These are phyloP conservation scores for Syzygium malaccense DNA, from an alignment of 441 rosid species.

Conservation along the genomic window DNA sequence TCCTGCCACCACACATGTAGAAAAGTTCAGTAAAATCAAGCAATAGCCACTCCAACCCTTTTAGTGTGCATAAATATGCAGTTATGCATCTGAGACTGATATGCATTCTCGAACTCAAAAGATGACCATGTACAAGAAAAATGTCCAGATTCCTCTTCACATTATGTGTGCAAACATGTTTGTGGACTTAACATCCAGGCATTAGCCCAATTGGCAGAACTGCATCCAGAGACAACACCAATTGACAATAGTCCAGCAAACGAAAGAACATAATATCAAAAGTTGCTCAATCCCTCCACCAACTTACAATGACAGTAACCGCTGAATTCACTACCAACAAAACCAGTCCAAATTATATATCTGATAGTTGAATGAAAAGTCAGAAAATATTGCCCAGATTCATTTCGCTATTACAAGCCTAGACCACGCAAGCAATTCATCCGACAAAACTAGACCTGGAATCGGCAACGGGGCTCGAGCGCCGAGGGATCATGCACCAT, in stretches of 20 bases:
- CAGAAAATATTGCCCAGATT: background rate
- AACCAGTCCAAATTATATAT: background rate
- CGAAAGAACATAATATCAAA: background rate
- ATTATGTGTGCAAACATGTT: background rate
- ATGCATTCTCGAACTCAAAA: background rate
- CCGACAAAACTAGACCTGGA: conserved; percentile 39
- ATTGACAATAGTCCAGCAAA: background rate
- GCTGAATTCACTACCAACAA: background rate
- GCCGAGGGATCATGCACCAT: conserved; percentile 90
- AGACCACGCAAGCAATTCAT: background rate
- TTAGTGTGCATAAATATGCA: background rate
- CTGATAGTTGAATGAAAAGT: background rate
- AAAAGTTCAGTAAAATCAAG: background rate
- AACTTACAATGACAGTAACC: background rate
- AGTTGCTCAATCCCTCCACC: background rate
- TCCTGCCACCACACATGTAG: conserved; percentile 31
- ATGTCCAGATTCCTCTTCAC: background rate
- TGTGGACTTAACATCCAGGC: background rate
- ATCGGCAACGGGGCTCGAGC: conserved; percentile 79
- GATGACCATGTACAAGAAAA: background rate
- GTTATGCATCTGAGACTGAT: background rate
- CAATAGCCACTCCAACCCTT: background rate
- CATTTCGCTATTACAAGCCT: background rate
- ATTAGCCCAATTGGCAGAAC: background rate
- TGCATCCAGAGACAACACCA: background rate